Evolutionary conservation across 345 rosid genomes (phyloP), one percentile per base, ranked within the genome.

Genomic region (Brassica rapa): DNA sequence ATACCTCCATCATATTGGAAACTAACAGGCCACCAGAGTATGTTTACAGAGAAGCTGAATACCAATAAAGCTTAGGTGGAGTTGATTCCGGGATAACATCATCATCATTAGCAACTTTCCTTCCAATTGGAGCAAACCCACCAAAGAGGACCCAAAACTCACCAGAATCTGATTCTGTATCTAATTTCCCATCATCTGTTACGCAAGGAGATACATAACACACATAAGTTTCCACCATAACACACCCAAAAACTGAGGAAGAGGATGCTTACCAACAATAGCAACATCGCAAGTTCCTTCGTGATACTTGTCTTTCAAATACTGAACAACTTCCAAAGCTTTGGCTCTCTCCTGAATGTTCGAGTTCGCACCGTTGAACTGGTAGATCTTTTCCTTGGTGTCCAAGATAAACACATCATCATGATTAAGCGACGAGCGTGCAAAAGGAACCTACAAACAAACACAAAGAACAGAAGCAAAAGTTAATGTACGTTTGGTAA

Each of bases 261-360:
- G 62, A 62, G 15, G 16, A 10, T 15, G 19, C 94, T 86, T 86
- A 93, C 98, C 98, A 76, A 93, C 92, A 82, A 93, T 88, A 24
- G 94, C 97, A 79, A 93, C 91, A 72, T 83, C 88, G 35, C 89
- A 87, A 16, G 70, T 86, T 81, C 98, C 98, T 21, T 87, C 91
- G 21, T 91, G 97, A 86, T 91, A 88, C 86, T 83, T 93, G 75
- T 93, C 98, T 86, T 93, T 93, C 78, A 91, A 83, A 83, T 83
- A 93, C 80, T 93, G 97, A 87, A 93, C 87, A 35, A 94, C 97
- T 90, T 95, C 99, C 83, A 91, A 86, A 71, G 99, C 93, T 87
- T 96, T 96, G 15, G 94, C 98, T 77, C 99, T 89, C 86, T 96
- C 99, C 80, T 96, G 99, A 75, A 96, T 93, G 83, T 88, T 96